A percentile compares a stretch with the other conserved stretches of the same genome.
These are phyloP conservation scores for Tetrapisispora nanseiensis DNA, from an alignment of 805 yeast species.

Conservation along the genomic window DNA sequence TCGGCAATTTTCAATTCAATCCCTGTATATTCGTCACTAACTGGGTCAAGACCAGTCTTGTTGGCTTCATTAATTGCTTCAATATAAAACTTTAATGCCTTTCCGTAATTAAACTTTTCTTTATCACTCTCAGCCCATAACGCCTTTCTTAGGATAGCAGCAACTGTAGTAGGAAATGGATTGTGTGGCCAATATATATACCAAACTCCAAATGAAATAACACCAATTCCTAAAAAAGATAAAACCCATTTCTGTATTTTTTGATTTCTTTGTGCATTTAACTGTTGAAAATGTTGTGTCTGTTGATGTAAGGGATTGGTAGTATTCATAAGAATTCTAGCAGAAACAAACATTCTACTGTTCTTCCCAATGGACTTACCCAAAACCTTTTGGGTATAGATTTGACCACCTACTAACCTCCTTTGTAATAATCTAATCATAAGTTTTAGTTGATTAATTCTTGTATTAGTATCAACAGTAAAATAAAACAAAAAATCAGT, in stretches of 20 bases:
- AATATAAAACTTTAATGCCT: constrained; percentile 63
- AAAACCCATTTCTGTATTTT: constrained; percentile 9
- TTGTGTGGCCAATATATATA: constrained; percentile 55
- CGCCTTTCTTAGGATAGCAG: constrained; percentile 46
- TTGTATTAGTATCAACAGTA: too few species aligned
- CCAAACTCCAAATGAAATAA: constrained; percentile 25
- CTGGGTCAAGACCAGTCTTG: constrained; percentile 38
- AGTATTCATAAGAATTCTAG: too few species aligned
- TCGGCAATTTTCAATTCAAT: constrained; percentile 80
- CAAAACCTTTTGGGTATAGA: too few species aligned
- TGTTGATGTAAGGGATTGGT: too few species aligned
- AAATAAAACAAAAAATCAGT: too few species aligned
- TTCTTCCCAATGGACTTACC: too few species aligned
- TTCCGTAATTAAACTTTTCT: constrained; percentile 41
- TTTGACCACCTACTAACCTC: too few species aligned
- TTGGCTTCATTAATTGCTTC: constrained; percentile 63
- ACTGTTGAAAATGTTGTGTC: not conserved
- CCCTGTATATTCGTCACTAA: constrained; percentile 81
- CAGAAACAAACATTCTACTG: too few species aligned
- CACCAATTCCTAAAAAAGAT: constrained; percentile 18
- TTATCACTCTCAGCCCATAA: constrained; percentile 76
- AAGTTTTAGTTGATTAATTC: too few species aligned
- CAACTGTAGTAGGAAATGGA: constrained; percentile 3
- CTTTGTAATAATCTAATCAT: too few species aligned
- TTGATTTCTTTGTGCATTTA: constrained; percentile 4